Evolutionary conservation across 768 basidiomycete species (phyloP).

Genomic region (Rhodotorula taiwanensis): DNA sequence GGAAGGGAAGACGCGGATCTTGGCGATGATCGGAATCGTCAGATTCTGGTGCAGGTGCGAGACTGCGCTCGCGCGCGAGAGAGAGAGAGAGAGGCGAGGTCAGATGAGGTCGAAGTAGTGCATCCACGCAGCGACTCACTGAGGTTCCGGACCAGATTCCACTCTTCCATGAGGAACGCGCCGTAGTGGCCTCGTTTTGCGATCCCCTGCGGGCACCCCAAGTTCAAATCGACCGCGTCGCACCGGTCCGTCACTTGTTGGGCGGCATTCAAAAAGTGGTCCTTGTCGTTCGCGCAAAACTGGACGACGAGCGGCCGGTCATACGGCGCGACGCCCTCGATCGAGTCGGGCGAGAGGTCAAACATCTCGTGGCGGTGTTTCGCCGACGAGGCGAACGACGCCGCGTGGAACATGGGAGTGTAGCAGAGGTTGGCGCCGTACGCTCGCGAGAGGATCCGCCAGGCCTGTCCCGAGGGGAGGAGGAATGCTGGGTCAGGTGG

Average conservation of each 20-base stretch:
- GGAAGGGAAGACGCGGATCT: slow-evolving; percentile 83
- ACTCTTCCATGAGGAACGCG: slow-evolving; percentile 86
- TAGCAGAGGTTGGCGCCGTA: slow-evolving; percentile 86
- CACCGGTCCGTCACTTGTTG: slow-evolving; percentile 61
- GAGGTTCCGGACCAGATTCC: slow-evolving; percentile 75
- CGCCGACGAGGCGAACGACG: slow-evolving; percentile 63
- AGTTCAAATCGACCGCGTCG: slow-evolving; percentile 93
- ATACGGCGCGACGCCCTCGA: slow-evolving; percentile 64
- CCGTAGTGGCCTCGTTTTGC: slow-evolving; percentile 82
- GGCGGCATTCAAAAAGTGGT: slow-evolving; percentile 69
- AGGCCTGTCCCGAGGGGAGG: slow-evolving; percentile 56
- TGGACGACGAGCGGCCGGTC: slow-evolving; percentile 42
- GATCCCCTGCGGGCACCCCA: slow-evolving; percentile 83
- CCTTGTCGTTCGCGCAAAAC: slow-evolving; percentile 87
- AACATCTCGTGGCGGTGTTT: slow-evolving; percentile 61
- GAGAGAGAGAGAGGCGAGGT: not conserved
- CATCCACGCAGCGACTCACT: slow-evolving; percentile 55
- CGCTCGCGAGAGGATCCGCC: slow-evolving; percentile 71
- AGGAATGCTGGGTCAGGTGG: slow-evolving; percentile 5
- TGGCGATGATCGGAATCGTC: slow-evolving; percentile 87
- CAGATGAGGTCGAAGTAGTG: not conserved
- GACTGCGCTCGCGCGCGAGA: too few relatives aligned
- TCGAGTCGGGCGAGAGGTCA: slow-evolving; percentile 56
- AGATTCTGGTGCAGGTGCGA: slow-evolving; percentile 77
- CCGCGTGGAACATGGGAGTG: slow-evolving; percentile 97